Percentiles rank a stretch among this genome's conserved stretches.
These are phyloP conservation scores for Boletus austroedulis DNA, from an alignment of 1,284 basidiomycete genomes.

Conservation along the genomic window DNA sequence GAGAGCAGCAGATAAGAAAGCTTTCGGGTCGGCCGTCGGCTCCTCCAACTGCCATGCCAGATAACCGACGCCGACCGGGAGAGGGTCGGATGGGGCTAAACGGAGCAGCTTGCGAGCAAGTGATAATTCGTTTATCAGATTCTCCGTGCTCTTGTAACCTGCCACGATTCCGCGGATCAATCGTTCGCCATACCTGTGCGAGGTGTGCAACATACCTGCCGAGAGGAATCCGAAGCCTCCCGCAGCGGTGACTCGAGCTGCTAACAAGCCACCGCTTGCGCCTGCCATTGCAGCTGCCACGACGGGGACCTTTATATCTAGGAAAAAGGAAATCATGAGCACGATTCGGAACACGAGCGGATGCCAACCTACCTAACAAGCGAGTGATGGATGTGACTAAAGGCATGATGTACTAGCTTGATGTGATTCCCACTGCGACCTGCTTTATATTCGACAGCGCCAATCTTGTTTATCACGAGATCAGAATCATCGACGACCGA, in stretches of 20 bases:
- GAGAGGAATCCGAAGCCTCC: constrained; percentile 73
- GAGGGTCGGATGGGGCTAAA: constrained; percentile 32
- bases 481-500: constrained; percentile 9
- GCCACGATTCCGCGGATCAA: constrained; percentile 4
- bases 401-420: constrained; percentile 11
- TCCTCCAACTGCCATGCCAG: constrained; percentile 67
- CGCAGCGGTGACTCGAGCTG: constrained; percentile 56
- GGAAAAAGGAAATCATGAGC: neutral
- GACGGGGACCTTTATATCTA: constrained; percentile 56
- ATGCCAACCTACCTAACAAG: constrained; percentile 30
- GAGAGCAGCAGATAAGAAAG: constrained; percentile 49
- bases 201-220: constrained; percentile 41
- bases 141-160: constrained; percentile 48
- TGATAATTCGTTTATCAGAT: constrained; percentile 47
- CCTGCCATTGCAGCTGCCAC: constrained; percentile 67
- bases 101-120: constrained; percentile 44
- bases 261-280: constrained; percentile 59
- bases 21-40: constrained; percentile 26
- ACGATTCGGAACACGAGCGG: neutral
- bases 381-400: constrained; percentile 41
- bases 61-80: constrained; percentile 73
- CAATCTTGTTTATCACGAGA: too few relatives aligned
- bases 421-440: too few relatives aligned
- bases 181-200: neutral
- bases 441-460: neutral